Evolutionary conservation across 768 basidiomycete genomes (phyloP).

Genomic region (Boletellus ananas): DNA sequence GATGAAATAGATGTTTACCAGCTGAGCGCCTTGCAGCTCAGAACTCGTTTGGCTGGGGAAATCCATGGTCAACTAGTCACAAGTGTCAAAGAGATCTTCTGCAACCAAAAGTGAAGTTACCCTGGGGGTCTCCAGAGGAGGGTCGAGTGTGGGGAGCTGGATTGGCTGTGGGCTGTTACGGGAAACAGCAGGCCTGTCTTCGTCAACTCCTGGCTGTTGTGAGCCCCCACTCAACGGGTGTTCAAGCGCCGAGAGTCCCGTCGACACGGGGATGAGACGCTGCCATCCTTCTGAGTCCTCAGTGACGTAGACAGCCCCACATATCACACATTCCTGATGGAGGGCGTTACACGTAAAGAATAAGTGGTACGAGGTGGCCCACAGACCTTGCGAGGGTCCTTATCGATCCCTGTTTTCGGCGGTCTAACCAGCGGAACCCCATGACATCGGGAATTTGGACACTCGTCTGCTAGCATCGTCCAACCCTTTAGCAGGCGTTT

Average conservation of each 20-base stretch:
- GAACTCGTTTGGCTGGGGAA: constrained; percentile 10
- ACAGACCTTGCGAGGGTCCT: constrained; percentile 64
- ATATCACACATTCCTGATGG: constrained; percentile 74
- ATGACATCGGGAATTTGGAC: constrained; percentile 63
- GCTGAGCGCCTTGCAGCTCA: constrained; percentile 16
- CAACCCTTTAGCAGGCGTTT: constrained; percentile 75
- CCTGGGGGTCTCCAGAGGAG: constrained; percentile 26
- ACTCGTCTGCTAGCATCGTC: constrained; percentile 90
- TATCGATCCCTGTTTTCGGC: constrained; percentile 56
- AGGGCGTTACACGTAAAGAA: constrained; percentile 2
- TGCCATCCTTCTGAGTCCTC: constrained; percentile 53
- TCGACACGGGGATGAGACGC: constrained; percentile 35
- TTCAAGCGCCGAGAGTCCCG: constrained; percentile 5
- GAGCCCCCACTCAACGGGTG: background rate
- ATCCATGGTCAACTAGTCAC: constrained; percentile 20
- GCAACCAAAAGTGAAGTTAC: constrained; percentile 11
- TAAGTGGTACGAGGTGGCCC: background rate
- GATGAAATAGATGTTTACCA: constrained; percentile 8
- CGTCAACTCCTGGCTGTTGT: constrained; percentile 10
- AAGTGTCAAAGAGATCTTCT: constrained; percentile 3
- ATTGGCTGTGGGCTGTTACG: constrained; percentile 28
- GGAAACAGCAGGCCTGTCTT: constrained; percentile 7
- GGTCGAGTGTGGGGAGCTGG: constrained; percentile 34
- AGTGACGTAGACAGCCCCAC: constrained; percentile 56
- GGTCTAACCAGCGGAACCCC: constrained; percentile 83